phyloP scores from a whole-genome alignment of 1,284 basidiomycete genomes.

The Vanrija sp. region DNA sequence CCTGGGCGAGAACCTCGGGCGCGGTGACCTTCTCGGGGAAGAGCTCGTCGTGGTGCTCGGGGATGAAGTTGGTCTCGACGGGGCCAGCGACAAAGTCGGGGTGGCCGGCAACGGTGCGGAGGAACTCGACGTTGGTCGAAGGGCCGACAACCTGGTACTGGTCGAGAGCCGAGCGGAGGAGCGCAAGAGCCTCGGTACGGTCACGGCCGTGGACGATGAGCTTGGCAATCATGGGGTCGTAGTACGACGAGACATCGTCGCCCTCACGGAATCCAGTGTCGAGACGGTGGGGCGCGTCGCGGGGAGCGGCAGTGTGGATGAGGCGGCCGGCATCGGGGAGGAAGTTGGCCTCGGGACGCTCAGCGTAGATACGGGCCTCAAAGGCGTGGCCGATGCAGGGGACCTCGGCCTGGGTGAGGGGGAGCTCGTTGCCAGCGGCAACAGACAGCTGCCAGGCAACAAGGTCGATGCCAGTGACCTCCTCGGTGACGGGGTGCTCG shows the following conservation, averaged over 20 bases:
- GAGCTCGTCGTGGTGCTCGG: slow-evolving; percentile 69
- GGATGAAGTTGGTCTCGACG: slow-evolving; percentile 90
- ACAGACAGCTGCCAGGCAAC: slow-evolving; percentile 94
- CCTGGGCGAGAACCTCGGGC: slow-evolving; percentile 66
- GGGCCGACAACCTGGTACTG: slow-evolving; percentile 89
- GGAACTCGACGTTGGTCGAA: slow-evolving; percentile 85
- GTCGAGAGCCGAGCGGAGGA: slow-evolving; percentile 72
- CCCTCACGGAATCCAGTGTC: slow-evolving; percentile 85
- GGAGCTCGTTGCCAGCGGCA: slow-evolving; percentile 80
- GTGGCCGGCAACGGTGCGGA: slow-evolving; percentile 72
- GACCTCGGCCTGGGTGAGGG: slow-evolving; percentile 69
- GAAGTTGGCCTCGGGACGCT: slow-evolving; percentile 87
- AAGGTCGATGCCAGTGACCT: slow-evolving; percentile 87
- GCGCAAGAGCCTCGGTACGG: slow-evolving; percentile 75
- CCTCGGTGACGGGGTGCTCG: slow-evolving; percentile 92
- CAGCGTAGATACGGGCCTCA: slow-evolving; percentile 94
- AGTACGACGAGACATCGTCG: slow-evolving; percentile 84
- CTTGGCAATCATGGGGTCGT: slow-evolving; percentile 73
- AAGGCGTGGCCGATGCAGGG: slow-evolving; percentile 87
- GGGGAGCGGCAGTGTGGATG: slow-evolving; percentile 60
- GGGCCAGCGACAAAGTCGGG: slow-evolving; percentile 71
- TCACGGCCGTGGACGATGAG: slow-evolving; percentile 86
- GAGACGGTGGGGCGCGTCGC: slow-evolving; percentile 66
- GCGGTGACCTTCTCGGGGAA: slow-evolving; percentile 64
- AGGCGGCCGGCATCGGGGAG: slow-evolving; percentile 84